Evolutionary conservation across 73 alveolate genomes (phyloP).

Genomic region (Paramecium sonneborni): DNA sequence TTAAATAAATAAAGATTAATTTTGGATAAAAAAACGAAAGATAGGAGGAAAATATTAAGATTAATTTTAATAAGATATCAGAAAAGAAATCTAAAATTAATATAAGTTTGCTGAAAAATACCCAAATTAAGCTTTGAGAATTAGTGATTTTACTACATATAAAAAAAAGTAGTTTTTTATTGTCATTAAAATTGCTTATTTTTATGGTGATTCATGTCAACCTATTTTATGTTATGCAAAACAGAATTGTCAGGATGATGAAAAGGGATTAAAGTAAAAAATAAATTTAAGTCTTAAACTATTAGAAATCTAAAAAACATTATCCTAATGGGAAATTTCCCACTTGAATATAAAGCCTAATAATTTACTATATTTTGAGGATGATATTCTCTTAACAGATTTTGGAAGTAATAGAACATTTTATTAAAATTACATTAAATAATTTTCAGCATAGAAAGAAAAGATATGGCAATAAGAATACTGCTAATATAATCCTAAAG

Average conservation of each 20-base stretch:
- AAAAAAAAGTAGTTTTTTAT: background rate
- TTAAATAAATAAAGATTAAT: background rate
- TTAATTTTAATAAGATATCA: background rate
- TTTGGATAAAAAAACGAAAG: background rate
- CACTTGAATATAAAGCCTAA: background rate
- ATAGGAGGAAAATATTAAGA: background rate
- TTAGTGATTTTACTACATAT: background rate
- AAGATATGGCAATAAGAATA: background rate
- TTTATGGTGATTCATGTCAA: background rate
- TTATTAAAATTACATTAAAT: background rate
- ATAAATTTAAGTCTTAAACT: background rate
- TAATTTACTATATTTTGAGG: background rate
- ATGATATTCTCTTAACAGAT: background rate
- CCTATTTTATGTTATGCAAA: no score
- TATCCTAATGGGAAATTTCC: background rate
- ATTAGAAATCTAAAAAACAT: background rate
- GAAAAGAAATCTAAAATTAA: background rate
- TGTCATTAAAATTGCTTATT: background rate
- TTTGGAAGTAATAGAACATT: background rate
- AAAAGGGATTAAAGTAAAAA: no score
- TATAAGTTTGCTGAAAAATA: background rate
- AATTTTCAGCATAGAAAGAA: background rate
- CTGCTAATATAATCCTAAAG: background rate
- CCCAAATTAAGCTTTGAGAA: background rate
- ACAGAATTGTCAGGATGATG: no score